phyloP scores from a whole-genome alignment of 108 stramenopile genomes.

The Bacterosira constricta region DNA sequence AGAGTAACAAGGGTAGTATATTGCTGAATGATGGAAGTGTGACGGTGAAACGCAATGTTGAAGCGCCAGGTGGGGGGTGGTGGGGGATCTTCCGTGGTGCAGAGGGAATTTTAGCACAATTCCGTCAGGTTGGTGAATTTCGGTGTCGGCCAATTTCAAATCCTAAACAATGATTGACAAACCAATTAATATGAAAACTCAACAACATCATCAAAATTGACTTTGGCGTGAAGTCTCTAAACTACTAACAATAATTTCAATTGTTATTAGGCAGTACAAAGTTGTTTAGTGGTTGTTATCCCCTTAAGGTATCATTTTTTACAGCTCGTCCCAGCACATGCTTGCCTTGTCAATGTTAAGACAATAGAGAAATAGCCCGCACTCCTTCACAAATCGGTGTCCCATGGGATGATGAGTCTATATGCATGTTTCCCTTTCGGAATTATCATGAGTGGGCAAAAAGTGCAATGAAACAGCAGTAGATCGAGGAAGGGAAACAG shows the following conservation, averaged over 20 bases:
- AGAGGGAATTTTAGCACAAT: slow-evolving; percentile 57
- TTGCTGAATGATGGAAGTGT: slow-evolving; percentile 61
- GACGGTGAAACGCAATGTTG: slow-evolving; percentile 63
- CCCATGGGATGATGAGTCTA: neutral
- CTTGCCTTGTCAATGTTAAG: no score
- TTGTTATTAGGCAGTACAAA: no score
- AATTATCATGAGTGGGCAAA: slow-evolving; percentile 33
- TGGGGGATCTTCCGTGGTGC: slow-evolving; percentile 56
- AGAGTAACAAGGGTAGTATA: slow-evolving; percentile 10
- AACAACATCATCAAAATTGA: no score
- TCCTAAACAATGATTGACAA: no score
- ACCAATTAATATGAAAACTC: no score
- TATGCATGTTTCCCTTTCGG: slow-evolving; percentile 39
- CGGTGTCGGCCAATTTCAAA: slow-evolving; percentile 12
- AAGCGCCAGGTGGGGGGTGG: slow-evolving; percentile 29
- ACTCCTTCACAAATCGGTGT: no score
- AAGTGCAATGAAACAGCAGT: slow-evolving; percentile 29
- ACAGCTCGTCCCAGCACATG: no score
- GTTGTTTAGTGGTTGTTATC: no score
- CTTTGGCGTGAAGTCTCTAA: no score
- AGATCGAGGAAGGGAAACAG: slow-evolving; percentile 21
- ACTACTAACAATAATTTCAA: no score
- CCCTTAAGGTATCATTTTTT: no score
- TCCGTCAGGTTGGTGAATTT: slow-evolving; percentile 43
- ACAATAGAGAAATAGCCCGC: no score